Conservation (phyloP, 2,329 filamentous ascomycete genomes). For the Botrytis sinoallii region DNA sequence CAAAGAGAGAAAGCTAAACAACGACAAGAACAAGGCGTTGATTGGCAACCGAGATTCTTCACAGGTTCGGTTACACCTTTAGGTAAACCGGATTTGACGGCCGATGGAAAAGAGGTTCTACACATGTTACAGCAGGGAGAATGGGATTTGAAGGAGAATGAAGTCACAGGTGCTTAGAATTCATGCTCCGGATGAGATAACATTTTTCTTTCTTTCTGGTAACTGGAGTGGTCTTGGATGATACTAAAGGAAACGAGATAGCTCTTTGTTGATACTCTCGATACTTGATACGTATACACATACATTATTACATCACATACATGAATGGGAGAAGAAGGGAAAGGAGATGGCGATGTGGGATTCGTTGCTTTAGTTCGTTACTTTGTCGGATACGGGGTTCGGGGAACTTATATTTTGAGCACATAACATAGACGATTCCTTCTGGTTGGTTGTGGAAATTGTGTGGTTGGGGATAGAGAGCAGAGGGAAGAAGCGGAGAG, state of each 20-base stretch:
- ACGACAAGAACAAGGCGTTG: slow-evolving; percentile 64
- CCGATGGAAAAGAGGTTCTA: slow-evolving; percentile 57
- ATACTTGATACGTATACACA: slow-evolving; percentile 10
- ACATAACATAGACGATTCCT: background rate
- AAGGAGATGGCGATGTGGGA: background rate
- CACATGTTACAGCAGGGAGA: slow-evolving; percentile 51
- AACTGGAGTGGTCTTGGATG: background rate
- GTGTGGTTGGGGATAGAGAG: background rate
- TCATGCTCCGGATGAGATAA: background rate
- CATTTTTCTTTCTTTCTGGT: background rate
- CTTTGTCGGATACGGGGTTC: background rate
- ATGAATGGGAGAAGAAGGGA: background rate
- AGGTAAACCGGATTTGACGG: slow-evolving; percentile 60
- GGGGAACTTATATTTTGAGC: background rate
- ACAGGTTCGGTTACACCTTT: slow-evolving; percentile 55
- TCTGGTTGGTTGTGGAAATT: background rate
- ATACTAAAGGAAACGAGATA: background rate
- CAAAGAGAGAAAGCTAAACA: slow-evolving; percentile 83
- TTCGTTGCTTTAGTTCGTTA: background rate
- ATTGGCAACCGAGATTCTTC: slow-evolving; percentile 90
- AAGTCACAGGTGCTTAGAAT: slow-evolving; percentile 16
- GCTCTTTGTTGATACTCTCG: background rate
- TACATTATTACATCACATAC: background rate
- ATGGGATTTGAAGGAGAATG: slow-evolving; percentile 36
- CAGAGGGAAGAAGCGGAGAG: background rate